These are phyloP conservation scores for Rubia balearica DNA, from an alignment of 305 asterid species.

Conservation along the genomic window DNA sequence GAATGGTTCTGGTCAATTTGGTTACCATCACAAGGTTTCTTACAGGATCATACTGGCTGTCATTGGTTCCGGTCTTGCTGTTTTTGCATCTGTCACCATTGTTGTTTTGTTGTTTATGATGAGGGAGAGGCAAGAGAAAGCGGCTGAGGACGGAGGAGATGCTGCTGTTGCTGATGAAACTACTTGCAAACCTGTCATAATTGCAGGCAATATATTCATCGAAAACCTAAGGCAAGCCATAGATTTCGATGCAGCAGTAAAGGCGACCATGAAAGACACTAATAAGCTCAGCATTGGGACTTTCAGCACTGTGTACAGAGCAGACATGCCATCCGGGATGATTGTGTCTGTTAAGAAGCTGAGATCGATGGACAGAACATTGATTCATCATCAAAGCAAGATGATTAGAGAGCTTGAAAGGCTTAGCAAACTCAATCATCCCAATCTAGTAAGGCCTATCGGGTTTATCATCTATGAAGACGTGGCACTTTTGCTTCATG, in stretches of 20 bases:
- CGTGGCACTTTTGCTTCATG: conserved; percentile 60
- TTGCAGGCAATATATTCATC: conserved; percentile 70
- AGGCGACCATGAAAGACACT: conserved; percentile 68
- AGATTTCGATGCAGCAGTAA: conserved; percentile 75
- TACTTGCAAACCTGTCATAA: conserved; percentile 45
- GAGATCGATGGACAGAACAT: conserved; percentile 66
- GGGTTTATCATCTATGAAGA: conserved; percentile 87
- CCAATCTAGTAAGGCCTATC: conserved; percentile 68
- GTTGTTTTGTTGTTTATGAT: conserved; percentile 79
- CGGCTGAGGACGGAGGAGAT: conserved; percentile 38
- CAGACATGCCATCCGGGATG: conserved; percentile 97
- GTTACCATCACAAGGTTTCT: conserved; percentile 75
- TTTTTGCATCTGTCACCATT: conserved; percentile 63
- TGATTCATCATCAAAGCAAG: conserved; percentile 62
- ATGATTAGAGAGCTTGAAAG: conserved; percentile 91
- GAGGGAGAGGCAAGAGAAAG: conserved; percentile 86
- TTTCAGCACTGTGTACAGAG: conserved; percentile 76
- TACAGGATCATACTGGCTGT: conserved; percentile 70
- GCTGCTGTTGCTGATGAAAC: conserved; percentile 32
- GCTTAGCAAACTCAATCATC: conserved; percentile 73
- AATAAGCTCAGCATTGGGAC: conserved; percentile 67
- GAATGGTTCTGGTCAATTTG: conserved; percentile 27
- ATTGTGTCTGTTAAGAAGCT: conserved; percentile 62
- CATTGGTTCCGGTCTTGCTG: conserved; percentile 84
- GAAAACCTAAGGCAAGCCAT: conserved; percentile 82